Evolutionary conservation across 1,284 basidiomycete genomes (phyloP), one percentile per base, ranked within the genome.

Genomic region (Hemileia vastatrix): DNA sequence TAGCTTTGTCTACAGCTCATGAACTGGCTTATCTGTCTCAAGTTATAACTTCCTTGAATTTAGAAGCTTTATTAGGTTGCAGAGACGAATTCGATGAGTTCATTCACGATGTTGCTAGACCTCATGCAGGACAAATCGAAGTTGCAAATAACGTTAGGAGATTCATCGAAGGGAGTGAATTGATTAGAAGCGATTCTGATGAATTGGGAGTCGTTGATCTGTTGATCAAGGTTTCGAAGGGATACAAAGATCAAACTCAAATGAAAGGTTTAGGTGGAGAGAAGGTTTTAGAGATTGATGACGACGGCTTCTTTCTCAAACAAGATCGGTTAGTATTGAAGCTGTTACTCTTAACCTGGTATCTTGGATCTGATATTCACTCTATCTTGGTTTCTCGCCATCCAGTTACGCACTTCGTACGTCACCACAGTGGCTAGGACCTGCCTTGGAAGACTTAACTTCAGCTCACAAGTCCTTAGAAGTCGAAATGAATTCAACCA

Each of bases 381-480:
- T 27, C 27, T 27, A 27, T 27, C 36, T 40, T 40, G 36, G 15
- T 15, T 15, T 15, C n/a, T n/a, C n/a, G n/a, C n/a, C n/a, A n/a
- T n/a, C n/a, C n/a, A n/a, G n/a, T n/a, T n/a, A n/a, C n/a, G 67
- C 68, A 48, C 63, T 70, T 2, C 64, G 70, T n/a, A 71, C 70
- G 6, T 68, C 70, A 2, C 66, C 68, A 21, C 70, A 71, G 57
- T 71, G 70, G 70, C 64, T 71, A 48, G 70, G 70, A 1, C 70
- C 70, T 2, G 64, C 65, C 24, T 55, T 71, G 13, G 70, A 71
- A 52, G 70, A 71, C 50, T 66, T 71, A 21, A 64, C 68, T 13
- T 65, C 66, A 19, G 70, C 70, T 32, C 68, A 67, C 54, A 50
- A 60, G 27, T 66, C 64, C 13, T 55, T 71, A 24, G 64, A 67